These are phyloP conservation scores for Cyberlindnera maritima DNA, from an alignment of 805 yeast genomes.

Conservation along the genomic window DNA sequence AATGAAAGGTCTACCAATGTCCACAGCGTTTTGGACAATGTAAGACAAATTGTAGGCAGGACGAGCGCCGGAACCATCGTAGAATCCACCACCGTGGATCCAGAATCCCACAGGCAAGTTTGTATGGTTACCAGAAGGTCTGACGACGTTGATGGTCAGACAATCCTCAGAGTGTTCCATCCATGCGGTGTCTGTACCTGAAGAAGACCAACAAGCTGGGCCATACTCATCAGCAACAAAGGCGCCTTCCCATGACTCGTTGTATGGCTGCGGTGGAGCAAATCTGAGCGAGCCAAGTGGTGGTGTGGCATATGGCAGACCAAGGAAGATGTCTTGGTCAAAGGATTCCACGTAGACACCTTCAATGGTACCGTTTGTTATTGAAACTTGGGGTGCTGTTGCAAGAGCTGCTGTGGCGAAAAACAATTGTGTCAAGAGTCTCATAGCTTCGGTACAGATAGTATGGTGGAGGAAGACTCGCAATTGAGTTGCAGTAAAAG, in stretches of 20 bases:
- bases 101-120: constrained; percentile 32
- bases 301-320: constrained; percentile 31
- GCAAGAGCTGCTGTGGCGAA: too few species aligned
- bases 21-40: constrained; percentile 18
- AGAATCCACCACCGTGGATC: constrained; percentile 37
- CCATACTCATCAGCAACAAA: constrained; percentile 24
- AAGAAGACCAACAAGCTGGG: constrained; percentile 22
- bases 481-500: too few species aligned
- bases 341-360: constrained; percentile 13
- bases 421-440: too few species aligned
- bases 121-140: constrained; percentile 19
- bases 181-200: constrained; percentile 12
- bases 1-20: constrained; percentile 26
- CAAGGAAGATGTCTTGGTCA: constrained; percentile 21
- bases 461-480: too few species aligned
- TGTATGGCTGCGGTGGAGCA: constrained; percentile 21
- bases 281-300: constrained; percentile 29
- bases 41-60: constrained; percentile 19
- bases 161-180: constrained; percentile 30
- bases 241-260: constrained; percentile 15
- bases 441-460: too few species aligned
- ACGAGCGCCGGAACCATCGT: constrained; percentile 25
- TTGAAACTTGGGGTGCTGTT: constrained; percentile 7
- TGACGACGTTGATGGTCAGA: constrained; percentile 29
- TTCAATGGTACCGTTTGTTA: constrained; percentile 16